Evolutionary conservation across 139 green algal species (phyloP).

Genomic region (Coccomyxa sp.): DNA sequence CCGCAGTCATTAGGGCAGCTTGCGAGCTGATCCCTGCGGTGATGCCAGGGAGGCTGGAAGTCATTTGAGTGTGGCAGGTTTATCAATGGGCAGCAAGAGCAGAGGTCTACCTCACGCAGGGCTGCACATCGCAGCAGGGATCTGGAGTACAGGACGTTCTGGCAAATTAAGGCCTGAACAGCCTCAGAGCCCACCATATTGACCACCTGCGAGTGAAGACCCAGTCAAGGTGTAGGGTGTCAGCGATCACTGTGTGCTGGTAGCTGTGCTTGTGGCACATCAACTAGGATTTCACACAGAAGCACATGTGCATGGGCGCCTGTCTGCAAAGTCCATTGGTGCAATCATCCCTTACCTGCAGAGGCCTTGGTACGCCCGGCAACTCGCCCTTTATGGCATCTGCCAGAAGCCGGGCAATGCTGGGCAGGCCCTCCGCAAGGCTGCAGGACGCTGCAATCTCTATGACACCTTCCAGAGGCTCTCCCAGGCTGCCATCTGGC

Average conservation of each 20-base stretch:
- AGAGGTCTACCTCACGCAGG: slow-evolving; percentile 4
- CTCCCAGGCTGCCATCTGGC: neutral
- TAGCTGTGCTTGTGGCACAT: too few relatives aligned
- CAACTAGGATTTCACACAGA: too few relatives aligned
- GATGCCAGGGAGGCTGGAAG: too few relatives aligned
- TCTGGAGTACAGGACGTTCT: neutral
- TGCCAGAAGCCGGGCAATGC: neutral
- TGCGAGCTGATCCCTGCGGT: too few relatives aligned
- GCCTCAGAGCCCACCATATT: neutral
- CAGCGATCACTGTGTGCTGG: too few relatives aligned
- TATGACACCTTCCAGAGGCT: neutral
- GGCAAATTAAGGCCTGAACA: neutral
- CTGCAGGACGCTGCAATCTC: neutral
- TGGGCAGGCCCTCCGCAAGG: neutral
- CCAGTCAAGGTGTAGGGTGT: too few relatives aligned
- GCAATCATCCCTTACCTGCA: neutral
- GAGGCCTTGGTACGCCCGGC: neutral
- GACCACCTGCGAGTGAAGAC: neutral
- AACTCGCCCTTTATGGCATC: slow-evolving; percentile 1
- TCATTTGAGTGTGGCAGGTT: too few relatives aligned
- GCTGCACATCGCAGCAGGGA: neutral
- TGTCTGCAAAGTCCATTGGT: too few relatives aligned
- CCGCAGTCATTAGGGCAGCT: too few relatives aligned
- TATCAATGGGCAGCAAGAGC: too few relatives aligned
- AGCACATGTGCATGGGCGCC: too few relatives aligned